A percentile compares a stretch with the other conserved stretches of the same genome.
phyloP scores from a whole-genome alignment of 106 monocot species.

The Cymbidium sinense region DNA sequence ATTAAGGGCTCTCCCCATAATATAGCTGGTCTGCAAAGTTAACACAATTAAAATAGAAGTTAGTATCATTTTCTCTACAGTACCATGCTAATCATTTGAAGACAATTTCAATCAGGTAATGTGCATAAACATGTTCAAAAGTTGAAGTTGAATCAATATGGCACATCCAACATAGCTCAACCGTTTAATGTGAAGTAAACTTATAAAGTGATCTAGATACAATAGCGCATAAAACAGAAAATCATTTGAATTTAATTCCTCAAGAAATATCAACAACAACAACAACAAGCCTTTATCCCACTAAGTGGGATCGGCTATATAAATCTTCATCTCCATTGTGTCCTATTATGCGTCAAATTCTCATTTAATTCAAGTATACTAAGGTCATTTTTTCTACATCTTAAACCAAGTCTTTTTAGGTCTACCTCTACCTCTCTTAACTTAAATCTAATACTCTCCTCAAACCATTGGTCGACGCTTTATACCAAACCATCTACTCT shows the following conservation, averaged over 20 bases:
- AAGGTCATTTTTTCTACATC: too few species aligned
- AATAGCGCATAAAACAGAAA: neutral
- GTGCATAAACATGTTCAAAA: slow-evolving; percentile 2
- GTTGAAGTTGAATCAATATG: neutral
- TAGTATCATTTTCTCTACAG: neutral
- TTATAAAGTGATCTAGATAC: neutral
- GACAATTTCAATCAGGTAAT: neutral
- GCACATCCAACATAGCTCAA: neutral
- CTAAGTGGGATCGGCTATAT: too few species aligned
- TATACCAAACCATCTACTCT: too few species aligned
- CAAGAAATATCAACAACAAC: neutral
- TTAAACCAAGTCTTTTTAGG: too few species aligned
- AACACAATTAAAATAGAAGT: neutral
- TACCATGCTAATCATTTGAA: neutral
- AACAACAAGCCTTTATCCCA: too few species aligned
- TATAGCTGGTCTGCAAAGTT: slow-evolving; percentile 69
- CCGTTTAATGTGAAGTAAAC: neutral
- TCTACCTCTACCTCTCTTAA: too few species aligned
- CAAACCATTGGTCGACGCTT: too few species aligned
- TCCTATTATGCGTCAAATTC: too few species aligned
- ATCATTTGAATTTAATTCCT: neutral
- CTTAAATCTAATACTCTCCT: too few species aligned
- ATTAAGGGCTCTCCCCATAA: slow-evolving; percentile 77
- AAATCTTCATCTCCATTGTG: too few species aligned
- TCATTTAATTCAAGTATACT: too few species aligned